Evolutionary conservation across 495 filamentous ascomycete genomes (phyloP), one percentile per base, ranked within the genome.

Genomic region (Xylaria telfairii): DNA sequence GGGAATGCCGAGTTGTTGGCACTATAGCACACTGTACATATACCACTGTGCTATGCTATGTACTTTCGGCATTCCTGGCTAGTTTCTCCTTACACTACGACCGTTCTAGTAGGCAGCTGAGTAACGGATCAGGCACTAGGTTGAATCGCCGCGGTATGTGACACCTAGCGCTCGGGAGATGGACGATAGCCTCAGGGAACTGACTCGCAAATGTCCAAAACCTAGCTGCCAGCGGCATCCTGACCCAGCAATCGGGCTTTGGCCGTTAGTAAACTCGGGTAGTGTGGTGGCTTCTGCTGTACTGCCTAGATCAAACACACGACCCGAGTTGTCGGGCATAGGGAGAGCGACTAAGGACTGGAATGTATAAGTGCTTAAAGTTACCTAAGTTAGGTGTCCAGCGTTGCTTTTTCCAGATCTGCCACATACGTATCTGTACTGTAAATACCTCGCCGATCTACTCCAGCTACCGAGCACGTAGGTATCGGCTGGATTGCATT

Each of bases 1-100:
- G 63, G 28, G 32, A 39, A 37, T 51, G 44, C 63, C 63, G 63
- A 65, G 46, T 53, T 21, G 63, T 39, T 65, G 61, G 61, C 61
- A 44, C 41, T 37, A 62, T 62, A 17, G 39, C 1, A 53, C 8
- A 53, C 49, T 53, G 49, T 28, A 28, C 3, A 24, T 54, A 54
- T 28, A 39, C 32, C 37, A 37, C n/a, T 46, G 44, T 46, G 10
- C 17, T 57, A 57, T 37, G 56, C 17, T 39, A 59, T 59, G 56
- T 65, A 65, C 46, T 63, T 63, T 12, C 41, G 60, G 60, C 10
- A 39, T 62, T 62, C 59, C 59, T 62, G 59, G 59, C 21, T 42
- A 62, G 59, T 28, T 42, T 46, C 39, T 47, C 60, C 39, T 39
- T 44, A 63, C 24, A 21, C 34, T 65, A 65, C 30, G 17, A 46